Evolutionary conservation across 148 eudicot genomes (phyloP), one percentile per base, ranked within the genome.

Genomic region (Drosera capensis): DNA sequence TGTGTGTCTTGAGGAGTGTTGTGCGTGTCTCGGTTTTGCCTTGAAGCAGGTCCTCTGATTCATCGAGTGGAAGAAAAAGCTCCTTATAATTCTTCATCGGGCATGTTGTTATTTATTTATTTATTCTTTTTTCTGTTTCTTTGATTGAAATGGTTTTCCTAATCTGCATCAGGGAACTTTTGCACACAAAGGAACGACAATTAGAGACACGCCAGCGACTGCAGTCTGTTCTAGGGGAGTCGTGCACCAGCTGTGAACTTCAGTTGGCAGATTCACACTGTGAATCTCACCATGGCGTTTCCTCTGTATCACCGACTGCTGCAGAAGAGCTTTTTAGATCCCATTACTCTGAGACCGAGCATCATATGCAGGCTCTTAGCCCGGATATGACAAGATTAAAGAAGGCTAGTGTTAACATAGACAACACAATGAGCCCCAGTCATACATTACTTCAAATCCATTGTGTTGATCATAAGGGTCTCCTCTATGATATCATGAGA

Each of bases 381-480:
- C 65, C 77, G 45, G 95, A 80, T 60, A 52, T 73, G 55, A 64
- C 60, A 45, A 71, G 60, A 52, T 52, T 80, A 65, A 72, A 60
- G 58, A 69, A 60, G 49, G 69, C 84, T 23, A 56, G 46, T 45
- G 79, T 79, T 40, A 59, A 54, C 16, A 64, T 69, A 8, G 95
- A 84, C 56, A 84, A 84, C 62, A 64, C 78, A 21, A 46, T 84
- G 71, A 84, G 90, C 43, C 95, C 95, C 1, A 67, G 69, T 39
- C 95, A 80, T 48, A 76, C 95, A 13, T 59, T 84, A 57, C 88
- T 84, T 65, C 95, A 84, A 70, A 80, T 84, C 45, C 77, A 58
- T 29, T 72, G 85, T 49, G 59, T 74, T 34, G 90, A 84, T 57
- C 85, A 80, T 57, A 84, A 84, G 57, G 88, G 95, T 59, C 77